Evolutionary conservation across 2,329 filamentous ascomycete genomes (phyloP), one percentile per base, ranked within the genome.

Genomic region (Fusarium robinianum): DNA sequence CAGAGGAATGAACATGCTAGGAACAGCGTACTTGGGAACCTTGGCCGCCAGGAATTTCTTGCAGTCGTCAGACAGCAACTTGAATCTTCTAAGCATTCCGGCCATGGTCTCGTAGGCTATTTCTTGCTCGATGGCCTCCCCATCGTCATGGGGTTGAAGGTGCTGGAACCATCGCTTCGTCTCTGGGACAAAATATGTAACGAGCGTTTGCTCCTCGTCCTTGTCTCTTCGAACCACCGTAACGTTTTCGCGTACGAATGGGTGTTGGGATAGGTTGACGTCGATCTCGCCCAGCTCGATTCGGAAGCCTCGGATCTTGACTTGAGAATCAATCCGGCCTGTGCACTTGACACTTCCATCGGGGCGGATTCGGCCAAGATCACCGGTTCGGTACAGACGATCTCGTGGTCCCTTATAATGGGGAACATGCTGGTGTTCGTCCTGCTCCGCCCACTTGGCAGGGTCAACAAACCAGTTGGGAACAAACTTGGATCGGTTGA

Each of bases 231-330:
- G 81, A 4, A 97, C 82, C 3, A 97, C 72, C 0, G 92, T 97
- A 56, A 89, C 84, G 68, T 87, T 90, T 55, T 97, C 92, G 26
- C 89, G 79, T 16, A 97, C 80, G 16, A 95, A 71, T 1, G 81
- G 83, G 68, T 88, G 81, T 30, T 83, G 79, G 40, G 83, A 87
- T 32, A 96, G 72, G 65, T 95, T 85, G 27, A 78, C 87, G 67
- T 97, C 91, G 56, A 97, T 96, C 57, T 97, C 94, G 52, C 86
- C 87, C 31, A 97, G 83, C 71, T 99, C 94, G 57, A 99, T 95
- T 49, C 92, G 80, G 77, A 96, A 97, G 2, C 92, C 92, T 48
- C 94, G 86, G 55, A 97, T 92, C 75, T 97, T 99, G 72, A 96
- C 88, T 65, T 97, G 92, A 56, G 86, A 80, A 63, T 97, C 92